Conservation (phyloP, 1,139 yeast genomes). For the Scheffersomyces insectosa region DNA sequence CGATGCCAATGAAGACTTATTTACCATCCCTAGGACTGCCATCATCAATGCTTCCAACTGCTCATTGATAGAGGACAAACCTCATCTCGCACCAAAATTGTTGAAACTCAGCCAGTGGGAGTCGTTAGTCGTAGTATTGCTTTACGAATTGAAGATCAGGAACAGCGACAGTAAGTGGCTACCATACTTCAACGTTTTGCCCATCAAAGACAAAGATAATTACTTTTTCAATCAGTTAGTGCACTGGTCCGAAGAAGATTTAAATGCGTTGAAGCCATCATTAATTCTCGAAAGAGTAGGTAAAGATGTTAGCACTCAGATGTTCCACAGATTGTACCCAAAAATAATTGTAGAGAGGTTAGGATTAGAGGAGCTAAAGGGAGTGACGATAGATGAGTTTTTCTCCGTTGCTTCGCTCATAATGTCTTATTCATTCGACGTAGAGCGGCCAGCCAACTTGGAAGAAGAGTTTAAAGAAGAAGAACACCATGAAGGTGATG, state of each 20-base stretch:
- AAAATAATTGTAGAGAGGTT: slow-evolving; percentile 19
- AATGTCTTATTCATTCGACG: slow-evolving; percentile 49
- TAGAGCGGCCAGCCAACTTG: slow-evolving; percentile 20
- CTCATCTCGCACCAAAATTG: slow-evolving; percentile 34
- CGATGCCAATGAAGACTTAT: slow-evolving; percentile 56
- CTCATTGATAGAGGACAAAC: slow-evolving; percentile 36
- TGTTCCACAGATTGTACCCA: slow-evolving; percentile 45
- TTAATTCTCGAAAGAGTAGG: slow-evolving; percentile 72
- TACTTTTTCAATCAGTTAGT: slow-evolving; percentile 64
- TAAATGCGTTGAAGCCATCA: slow-evolving; percentile 64
- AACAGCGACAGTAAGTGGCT: slow-evolving; percentile 58
- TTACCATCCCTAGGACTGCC: slow-evolving; percentile 63
- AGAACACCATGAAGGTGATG: slow-evolving; percentile 19
- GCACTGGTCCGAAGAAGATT: slow-evolving; percentile 68
- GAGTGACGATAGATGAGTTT: slow-evolving; percentile 55
- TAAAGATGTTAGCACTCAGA: slow-evolving; percentile 59
- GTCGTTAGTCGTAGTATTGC: slow-evolving; percentile 63
- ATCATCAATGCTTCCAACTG: slow-evolving; percentile 63
- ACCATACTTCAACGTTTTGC: slow-evolving; percentile 71
- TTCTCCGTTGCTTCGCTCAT: slow-evolving; percentile 65
- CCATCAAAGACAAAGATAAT: slow-evolving; percentile 36
- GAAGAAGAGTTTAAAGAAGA: slow-evolving; percentile 18
- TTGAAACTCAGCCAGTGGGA: slow-evolving; percentile 70
- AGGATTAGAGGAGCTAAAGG: slow-evolving; percentile 26
- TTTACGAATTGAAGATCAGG: slow-evolving; percentile 52